Evolutionary conservation across 768 basidiomycete genomes (phyloP), one percentile per base, ranked within the genome.

Genomic region (Cyclocybe aegerita): DNA sequence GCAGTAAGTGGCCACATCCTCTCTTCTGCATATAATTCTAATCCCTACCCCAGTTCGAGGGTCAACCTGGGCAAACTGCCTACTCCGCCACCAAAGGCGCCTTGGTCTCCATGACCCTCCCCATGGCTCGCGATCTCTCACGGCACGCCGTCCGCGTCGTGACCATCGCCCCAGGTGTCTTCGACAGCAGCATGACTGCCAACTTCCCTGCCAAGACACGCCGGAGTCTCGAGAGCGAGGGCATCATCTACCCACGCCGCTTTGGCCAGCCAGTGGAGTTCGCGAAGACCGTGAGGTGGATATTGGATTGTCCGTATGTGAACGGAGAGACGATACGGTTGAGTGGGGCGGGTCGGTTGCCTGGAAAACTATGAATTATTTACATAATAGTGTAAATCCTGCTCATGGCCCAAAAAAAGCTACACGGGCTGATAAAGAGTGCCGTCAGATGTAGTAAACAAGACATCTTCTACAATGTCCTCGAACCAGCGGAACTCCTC

Each of bases 61-160:
- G 75, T 6, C 77, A 78, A 7, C 14, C 43, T 9, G 9, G 11
- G 4, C 23, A 23, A 23, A 23, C 23, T 5, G 23, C 23, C 23
- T 23, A 23, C 23, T 23, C 23, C 23, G 23, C 23, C 23, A 23
- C 23, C 23, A 23, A 23, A 23, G 23, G 23, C 23, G 23, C 23
- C 0, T 53, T 85, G 3, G 65, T 68, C 15, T 79, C 81, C 1
- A 77, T 85, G 77, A 77, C 80, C 1, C 70, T 85, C 2, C 82
- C 83, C 1, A 76, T 83, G 73, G 78, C 83, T 3, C 73, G 83
- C 44, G 83, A 85, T 59, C 71, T 85, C 9, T 70, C 76, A 2
- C 69, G 76, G 9, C 72, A 80, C 53, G 77, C 73, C 41, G 65
- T 80, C 30, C 75, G 80, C 53, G 82, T 82, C 41, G 76, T 82